Evolutionary conservation across 768 basidiomycete species (phyloP), one percentile per base, ranked within the genome.

Genomic region (Suillus placidus): DNA sequence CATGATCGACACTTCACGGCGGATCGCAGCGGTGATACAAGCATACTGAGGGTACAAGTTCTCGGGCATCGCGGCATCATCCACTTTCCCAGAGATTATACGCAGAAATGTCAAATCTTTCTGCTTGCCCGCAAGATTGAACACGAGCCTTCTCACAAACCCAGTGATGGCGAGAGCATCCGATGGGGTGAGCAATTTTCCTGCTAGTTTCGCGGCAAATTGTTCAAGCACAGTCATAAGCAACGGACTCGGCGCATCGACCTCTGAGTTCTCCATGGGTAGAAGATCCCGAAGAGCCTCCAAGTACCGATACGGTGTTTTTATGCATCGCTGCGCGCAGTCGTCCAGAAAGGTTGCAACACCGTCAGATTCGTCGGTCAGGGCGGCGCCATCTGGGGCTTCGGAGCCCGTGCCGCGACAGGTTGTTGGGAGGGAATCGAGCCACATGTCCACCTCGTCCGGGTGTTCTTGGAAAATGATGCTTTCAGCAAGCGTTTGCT

Each of bases 291-390:
- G 74, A 67, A 89, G 76, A 30, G 88, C 88, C 70, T 97, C 95
- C 62, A 97, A 82, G 72, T 97, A 98, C 35, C 87, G 85, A 74
- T 95, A 92, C 0, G 94, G 93, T 2, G 90, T 91, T 76, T 91
- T 94, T 68, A 90, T 73, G 69, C 90, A 95, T 20, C 93, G 83
- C 64, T 91, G 89, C 3, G 92, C 82, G 71, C 94, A 97, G 60
- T 95, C 94, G 68, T 98, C 96, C 13, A 97, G 70, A 78, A 97
- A 95, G 0, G 76, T 65, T 20, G 91, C 78, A 34, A 89, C 85
- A 51, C 81, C 80, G 7, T 83, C 82, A 13, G 80, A 79, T 77
- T 91, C 91, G 54, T 85, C 86, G 2, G 79, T 80, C 26, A 90
- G 78, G 6, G 80, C 73, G 0, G 83, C 77, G 4, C 82, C 85